Conservation (phyloP, 208 protist species). For the Trypanosoma grayi region DNA sequence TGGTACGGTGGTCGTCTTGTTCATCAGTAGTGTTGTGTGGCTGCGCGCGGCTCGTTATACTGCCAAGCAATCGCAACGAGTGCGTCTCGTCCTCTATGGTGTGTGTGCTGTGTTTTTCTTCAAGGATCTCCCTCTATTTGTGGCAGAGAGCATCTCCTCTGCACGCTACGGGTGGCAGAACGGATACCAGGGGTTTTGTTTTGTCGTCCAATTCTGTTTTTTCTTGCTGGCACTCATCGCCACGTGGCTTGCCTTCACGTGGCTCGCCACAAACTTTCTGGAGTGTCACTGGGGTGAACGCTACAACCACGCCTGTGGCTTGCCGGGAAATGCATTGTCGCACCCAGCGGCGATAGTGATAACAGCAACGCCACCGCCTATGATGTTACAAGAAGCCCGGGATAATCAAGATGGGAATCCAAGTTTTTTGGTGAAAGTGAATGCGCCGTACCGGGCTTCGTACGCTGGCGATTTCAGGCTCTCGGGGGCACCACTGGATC, state of each 20-base stretch:
- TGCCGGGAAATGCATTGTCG: neutral
- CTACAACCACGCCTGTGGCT: neutral
- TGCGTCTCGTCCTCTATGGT: conserved; percentile 34
- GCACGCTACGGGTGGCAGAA: conserved; percentile 32
- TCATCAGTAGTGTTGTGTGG: conserved; percentile 54
- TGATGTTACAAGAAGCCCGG: conserved; percentile 19
- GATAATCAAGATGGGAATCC: neutral
- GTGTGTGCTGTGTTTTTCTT: conserved; percentile 42
- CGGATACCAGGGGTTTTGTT: conserved; percentile 36
- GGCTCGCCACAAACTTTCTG: conserved; percentile 41
- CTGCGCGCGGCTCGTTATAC: conserved; percentile 55
- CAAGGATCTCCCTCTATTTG: conserved; percentile 53
- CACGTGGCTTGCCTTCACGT: conserved; percentile 43
- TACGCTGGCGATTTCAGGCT: neutral
- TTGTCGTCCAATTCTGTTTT: conserved; percentile 49
- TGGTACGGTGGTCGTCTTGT: conserved; percentile 37
- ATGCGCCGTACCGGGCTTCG: neutral
- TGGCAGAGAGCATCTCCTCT: conserved; percentile 44
- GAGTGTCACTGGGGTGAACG: conserved; percentile 31
- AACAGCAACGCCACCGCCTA: conserved; percentile 1
- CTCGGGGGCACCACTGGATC: neutral
- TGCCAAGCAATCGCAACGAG: conserved; percentile 32
- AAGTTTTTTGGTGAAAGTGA: conserved; percentile 9
- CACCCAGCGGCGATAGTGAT: neutral
- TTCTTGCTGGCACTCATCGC: conserved; percentile 37